Evolutionary conservation across 768 basidiomycete genomes (phyloP), one percentile per base, ranked within the genome.

Genomic region (Pisolithus tinctorius): DNA sequence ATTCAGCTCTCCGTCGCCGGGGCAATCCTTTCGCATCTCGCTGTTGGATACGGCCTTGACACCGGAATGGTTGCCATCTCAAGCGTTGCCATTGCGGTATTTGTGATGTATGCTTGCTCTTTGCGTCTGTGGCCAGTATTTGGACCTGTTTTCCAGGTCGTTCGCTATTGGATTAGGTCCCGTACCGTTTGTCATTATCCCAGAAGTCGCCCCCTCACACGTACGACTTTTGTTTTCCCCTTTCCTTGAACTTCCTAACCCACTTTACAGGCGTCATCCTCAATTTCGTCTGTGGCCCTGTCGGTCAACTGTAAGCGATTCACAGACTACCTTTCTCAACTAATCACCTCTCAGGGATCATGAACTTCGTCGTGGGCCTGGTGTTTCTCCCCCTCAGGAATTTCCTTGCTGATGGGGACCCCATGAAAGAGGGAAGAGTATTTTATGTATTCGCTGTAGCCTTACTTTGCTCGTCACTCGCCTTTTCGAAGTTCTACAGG

Each of bases 141-240:
- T 51, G 51, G 36, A 54, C 34, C 6, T 37, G 34, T 44, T 52
- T 36, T 45, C 44, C 52, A 89, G 88, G 68, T 87, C 89, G 1
- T 97, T 94, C 67, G 89, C 93, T 1, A 69, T 87, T 31, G 95
- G 94, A 2, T 75, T 97, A 16, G 95, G 95, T 1, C 93, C 95
- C 2, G 71, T 97, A 31, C 94, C 95, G 0, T 98, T 93, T 62
- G 82, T 98, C 37, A 84, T 97, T 66, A 83, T 95, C 30, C 83
- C 93, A 14, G 93, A 97, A 62, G 82, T 96, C 20, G 86, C 93
- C 2, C 92, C 92, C 1, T 67, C 78, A 46, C 78, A 86, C 59
- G 91, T 86, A 65, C 55, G 88, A 10, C 16, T 45, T 14, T 11
- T 16, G 10, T 27, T 74, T 42, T 11, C 9, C 38, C 39, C 45